Conservation (phyloP, 2,329 filamentous ascomycete species). For the Lithohypha guttulata region DNA sequence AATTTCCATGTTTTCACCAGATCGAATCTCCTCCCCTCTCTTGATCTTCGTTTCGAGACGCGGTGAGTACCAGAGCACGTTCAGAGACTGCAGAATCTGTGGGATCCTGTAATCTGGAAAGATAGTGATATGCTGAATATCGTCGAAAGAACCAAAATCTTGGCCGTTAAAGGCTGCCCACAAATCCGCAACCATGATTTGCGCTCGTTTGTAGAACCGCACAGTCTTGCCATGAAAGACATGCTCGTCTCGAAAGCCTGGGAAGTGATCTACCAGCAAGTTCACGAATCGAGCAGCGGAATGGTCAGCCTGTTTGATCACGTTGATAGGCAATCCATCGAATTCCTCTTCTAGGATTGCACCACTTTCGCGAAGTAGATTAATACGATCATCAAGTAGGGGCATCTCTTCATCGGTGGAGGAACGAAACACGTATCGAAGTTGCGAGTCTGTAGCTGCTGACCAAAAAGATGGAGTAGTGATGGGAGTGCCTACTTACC, state of each 20-base stretch:
- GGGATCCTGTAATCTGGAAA: conserved; percentile 98
- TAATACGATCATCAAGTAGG: conserved; percentile 63
- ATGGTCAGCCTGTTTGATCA: conserved; percentile 61
- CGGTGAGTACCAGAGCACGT: conserved; percentile 76
- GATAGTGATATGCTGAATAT: conserved; percentile 95
- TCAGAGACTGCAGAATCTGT: conserved; percentile 76
- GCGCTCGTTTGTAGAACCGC: conserved; percentile 82
- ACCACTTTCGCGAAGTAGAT: conserved; percentile 73
- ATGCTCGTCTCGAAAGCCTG: conserved; percentile 66
- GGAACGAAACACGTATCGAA: conserved; percentile 74
- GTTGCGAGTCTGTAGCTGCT: conserved; percentile 59
- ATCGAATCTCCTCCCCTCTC: conserved; percentile 52
- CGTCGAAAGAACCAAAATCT: conserved; percentile 67
- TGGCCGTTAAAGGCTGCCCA: conserved; percentile 91
- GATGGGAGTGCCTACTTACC: conserved; percentile 61
- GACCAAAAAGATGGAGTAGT: conserved; percentile 83
- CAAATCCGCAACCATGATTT: conserved; percentile 89
- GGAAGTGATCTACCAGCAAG: conserved; percentile 67
- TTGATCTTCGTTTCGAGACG: conserved; percentile 61
- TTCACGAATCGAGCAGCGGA: conserved; percentile 84
- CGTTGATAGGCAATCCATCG: conserved; percentile 59
- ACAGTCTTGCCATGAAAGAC: conserved; percentile 63
- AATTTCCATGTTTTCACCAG: conserved; percentile 68
- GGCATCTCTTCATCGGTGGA: conserved; percentile 80
- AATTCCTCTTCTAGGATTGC: conserved; percentile 72